These are phyloP conservation scores for Paramecium sonneborni DNA, from an alignment of 73 alveolate genomes.

Conservation along the genomic window DNA sequence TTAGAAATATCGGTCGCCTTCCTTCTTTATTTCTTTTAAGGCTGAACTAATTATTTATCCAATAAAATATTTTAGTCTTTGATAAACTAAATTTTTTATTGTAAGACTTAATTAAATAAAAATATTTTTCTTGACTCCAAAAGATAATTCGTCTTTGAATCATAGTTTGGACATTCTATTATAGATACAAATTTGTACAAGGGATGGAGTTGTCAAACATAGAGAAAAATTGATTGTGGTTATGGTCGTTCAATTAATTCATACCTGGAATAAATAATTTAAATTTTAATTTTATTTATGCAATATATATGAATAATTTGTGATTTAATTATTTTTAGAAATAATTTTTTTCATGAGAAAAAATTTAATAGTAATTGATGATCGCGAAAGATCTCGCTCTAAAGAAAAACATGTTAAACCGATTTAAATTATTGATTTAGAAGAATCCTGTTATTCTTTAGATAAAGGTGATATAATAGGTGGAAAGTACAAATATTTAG, in stretches of 20 bases:
- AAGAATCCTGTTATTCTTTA: not conserved
- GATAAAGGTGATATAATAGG: conserved; percentile 9
- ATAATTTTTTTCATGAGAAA: not conserved
- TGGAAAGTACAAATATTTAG: not conserved
- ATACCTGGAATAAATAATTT: not conserved
- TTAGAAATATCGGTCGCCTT: conserved; percentile 14
- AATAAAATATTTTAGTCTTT: not conserved
- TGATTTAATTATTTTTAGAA: not conserved
- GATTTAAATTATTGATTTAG: not conserved
- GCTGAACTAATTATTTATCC: not conserved
- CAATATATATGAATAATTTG: not conserved
- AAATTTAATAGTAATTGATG: not conserved
- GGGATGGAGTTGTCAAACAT: not conserved
- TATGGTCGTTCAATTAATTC: not conserved
- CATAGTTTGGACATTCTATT: not conserved
- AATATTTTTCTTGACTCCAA: not conserved
- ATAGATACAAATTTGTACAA: not conserved
- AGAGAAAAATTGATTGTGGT: not conserved
- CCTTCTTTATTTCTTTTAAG: conserved; percentile 21
- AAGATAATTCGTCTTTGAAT: not conserved
- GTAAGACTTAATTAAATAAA: not conserved
- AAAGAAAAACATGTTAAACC: not conserved
- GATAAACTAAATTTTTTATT: not conserved
- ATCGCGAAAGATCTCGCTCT: not conserved
- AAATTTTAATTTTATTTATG: not conserved